Evolutionary conservation across 2,329 filamentous ascomycete species (phyloP), one percentile per base, ranked within the genome.

Genomic region (Cladophialophora immunda): DNA sequence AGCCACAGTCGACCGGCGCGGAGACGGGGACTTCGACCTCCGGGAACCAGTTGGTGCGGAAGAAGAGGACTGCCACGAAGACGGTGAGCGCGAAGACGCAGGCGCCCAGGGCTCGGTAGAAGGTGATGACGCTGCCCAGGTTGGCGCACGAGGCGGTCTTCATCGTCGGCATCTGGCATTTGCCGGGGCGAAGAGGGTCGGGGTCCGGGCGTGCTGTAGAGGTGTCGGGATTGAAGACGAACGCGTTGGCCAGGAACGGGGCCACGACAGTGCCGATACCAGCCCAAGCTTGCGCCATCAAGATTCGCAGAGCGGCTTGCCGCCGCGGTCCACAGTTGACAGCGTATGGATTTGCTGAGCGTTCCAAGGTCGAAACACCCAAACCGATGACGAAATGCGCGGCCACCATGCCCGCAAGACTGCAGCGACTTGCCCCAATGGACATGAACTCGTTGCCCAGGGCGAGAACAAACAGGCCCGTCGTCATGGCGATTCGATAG

Each of bases 241-340:
- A 68, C 5, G 62, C 65, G 1, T 89, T 90, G 52, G 89, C 91
- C 9, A 93, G 81, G 0, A 92, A 86, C 0, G 91, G 91, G 0
- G 90, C 91, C 25, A 94, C 77, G 9, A 94, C 88, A 8, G 89
- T 90, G 38, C 90, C 91, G 56, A 93, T 87, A 60, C 89, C 91
- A 74, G 93, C 91, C 79, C 92, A 89, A 59, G 89, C 89, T 77
- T 94, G 92, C 0, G 90, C 89, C 60, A 93, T 81, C 78, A 93
- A 91, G 80, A 94, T 88, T 70, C 91, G 87, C 68, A 93, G 89
- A 76, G 94, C 90, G 5, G 90, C 87, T 77, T 89, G 92, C 70
- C 86, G 85, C 7, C 91, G 89, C 2, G 91, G 91, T 56, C 92
- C 92, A 76, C 91, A 94, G 27, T 93, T 85, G 41, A 89, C 87